Evolutionary conservation across 73 alveolate species (phyloP), one percentile per base, ranked within the genome.

Genomic region (Durusdinium trenchii): DNA sequence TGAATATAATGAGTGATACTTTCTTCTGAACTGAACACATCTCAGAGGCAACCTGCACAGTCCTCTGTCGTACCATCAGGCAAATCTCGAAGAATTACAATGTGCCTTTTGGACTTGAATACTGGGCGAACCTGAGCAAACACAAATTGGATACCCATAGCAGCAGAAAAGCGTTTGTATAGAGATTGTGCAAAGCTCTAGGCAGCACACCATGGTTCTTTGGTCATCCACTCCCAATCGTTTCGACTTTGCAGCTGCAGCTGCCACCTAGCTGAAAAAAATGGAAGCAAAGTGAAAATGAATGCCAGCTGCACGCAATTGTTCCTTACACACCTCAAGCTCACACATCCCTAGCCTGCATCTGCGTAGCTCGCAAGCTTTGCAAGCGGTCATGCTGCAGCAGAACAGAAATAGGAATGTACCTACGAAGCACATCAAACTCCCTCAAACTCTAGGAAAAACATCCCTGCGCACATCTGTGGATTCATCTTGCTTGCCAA

Each of bases 191-290:
- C 46, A 32, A 69, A 69, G 73, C 73, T 69, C 82, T 76, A 45
- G 78, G 94, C 38, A 38, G 50, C 94, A 48, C 40, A 45, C 96
- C 96, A 89, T 64, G 38, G 91, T 71, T 36, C 38, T 73, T 60
- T 48, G 62, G 43, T 92, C 90, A 47, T 92, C 98, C 43, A 69
- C 91, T 18, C 90, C 79, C 60, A 73, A 23, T 36, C 91, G 76
- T 36, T 48, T 75, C 45, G 92, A 71, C 84, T 92, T 73, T 32
- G 76, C 98, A n/a, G 98, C 98, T 46, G 98, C 98, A 14, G 98
- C 98, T 30, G 75, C 98, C 42, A 89, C 95, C 95, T 86, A 3
- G n/a, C n/a, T n/a, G n/a, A n/a, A n/a, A n/a, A n/a, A n/a, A n/a
- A n/a, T n/a, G n/a, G n/a, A n/a, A n/a, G n/a, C n/a, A n/a, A n/a